Conservation (phyloP, 2,329 filamentous ascomycete genomes). For the Fusarium subglutinans region DNA sequence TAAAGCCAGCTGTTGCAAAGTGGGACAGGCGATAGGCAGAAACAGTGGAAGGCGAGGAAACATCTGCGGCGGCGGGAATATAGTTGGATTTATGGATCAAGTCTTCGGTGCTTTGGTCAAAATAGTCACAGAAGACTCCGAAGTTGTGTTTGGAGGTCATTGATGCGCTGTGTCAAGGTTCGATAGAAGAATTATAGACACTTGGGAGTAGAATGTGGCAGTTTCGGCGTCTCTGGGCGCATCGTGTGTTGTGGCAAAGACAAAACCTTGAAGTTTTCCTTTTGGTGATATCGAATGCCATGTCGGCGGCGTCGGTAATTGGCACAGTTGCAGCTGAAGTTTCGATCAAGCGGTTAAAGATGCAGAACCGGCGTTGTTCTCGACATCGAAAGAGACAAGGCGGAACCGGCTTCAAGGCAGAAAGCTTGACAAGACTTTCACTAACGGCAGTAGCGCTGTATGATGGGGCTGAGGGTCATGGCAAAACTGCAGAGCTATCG, state of each 20-base stretch:
- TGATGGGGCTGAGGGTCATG: rapidly evolving
- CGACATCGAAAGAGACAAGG: rapidly evolving
- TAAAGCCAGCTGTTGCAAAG: not conserved
- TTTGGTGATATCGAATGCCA: rapidly evolving
- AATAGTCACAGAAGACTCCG: not conserved
- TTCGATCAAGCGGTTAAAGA: not conserved
- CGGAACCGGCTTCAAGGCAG: not conserved
- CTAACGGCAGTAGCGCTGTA: not conserved
- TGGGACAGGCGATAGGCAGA: not conserved
- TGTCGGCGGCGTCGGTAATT: rapidly evolving
- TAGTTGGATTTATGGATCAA: rapidly evolving
- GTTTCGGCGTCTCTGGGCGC: not conserved
- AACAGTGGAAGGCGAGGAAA: not conserved
- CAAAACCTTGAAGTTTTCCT: rapidly evolving
- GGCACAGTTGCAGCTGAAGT: not conserved
- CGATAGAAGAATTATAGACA: not conserved
- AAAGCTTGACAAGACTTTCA: rapidly evolving
- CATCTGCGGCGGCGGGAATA: not conserved
- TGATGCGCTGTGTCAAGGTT: not conserved
- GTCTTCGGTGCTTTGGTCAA: not conserved
- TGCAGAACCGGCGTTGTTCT: not conserved
- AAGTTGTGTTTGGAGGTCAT: not conserved
- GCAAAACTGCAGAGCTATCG: rapidly evolving
- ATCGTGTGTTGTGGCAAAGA: rapidly evolving
- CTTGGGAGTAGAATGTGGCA: rapidly evolving